These are phyloP conservation scores for Spathaspora girioi DNA, from an alignment of 805 yeast genomes.

Conservation along the genomic window DNA sequence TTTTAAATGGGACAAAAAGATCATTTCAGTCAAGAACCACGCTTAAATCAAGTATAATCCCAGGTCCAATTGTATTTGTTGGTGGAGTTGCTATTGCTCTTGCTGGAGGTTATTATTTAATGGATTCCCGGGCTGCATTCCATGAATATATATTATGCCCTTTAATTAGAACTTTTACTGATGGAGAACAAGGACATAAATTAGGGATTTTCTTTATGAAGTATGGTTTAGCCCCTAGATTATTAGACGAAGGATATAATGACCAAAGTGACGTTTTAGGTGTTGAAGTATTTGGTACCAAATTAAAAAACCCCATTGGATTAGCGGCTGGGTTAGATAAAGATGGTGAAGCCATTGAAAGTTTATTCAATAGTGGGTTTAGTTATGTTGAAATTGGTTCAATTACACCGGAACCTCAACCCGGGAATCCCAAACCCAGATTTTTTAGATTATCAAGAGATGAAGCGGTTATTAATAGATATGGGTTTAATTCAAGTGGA, in stretches of 20 bases:
- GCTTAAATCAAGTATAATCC: constrained; percentile 14
- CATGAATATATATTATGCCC: constrained; percentile 85
- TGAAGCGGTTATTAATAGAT: constrained; percentile 88
- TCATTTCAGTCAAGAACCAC: not conserved
- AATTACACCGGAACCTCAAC: constrained; percentile 88
- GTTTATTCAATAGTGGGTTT: constrained; percentile 74
- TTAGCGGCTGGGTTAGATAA: constrained; percentile 96
- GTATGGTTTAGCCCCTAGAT: constrained; percentile 62
- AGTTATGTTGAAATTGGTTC: constrained; percentile 92
- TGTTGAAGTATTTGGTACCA: constrained; percentile 64
- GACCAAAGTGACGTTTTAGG: constrained; percentile 34
- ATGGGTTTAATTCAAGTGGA: constrained; percentile 92
- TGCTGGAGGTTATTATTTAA: constrained; percentile 49
- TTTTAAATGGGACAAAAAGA: not conserved
- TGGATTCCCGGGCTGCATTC: constrained; percentile 78
- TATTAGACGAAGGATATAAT: constrained; percentile 52
- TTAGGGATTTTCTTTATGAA: constrained; percentile 70
- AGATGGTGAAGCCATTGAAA: constrained; percentile 86
- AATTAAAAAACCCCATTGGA: constrained; percentile 76
- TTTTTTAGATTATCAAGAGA: constrained; percentile 83
- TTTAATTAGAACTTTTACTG: constrained; percentile 58
- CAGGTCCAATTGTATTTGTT: constrained; percentile 10
- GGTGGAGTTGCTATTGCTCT: constrained; percentile 23
- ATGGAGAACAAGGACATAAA: constrained; percentile 84
- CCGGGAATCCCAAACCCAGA: constrained; percentile 92